phyloP scores from a whole-genome alignment of 495 filamentous ascomycete species.

The Rusavskia elegans region DNA sequence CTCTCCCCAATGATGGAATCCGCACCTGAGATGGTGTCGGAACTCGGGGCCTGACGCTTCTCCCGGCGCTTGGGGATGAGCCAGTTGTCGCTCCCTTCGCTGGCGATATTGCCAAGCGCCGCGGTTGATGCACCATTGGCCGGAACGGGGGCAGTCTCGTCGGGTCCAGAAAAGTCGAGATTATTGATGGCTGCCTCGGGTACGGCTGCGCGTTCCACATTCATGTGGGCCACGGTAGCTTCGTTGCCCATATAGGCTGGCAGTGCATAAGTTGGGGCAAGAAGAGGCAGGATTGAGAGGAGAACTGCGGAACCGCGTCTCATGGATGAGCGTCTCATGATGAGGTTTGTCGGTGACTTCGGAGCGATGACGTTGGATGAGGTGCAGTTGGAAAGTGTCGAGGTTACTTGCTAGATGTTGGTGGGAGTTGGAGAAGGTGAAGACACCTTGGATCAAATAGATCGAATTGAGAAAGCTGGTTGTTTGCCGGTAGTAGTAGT shows the following conservation, averaged over 20 bases:
- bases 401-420: background rate
- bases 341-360: background rate
- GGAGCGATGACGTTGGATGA: background rate
- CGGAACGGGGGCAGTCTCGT: too few relatives aligned
- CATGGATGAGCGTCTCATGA: slow-evolving; percentile 1
- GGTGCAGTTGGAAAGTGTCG: background rate
- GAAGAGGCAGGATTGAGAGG: background rate
- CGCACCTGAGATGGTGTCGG: background rate
- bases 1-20: background rate
- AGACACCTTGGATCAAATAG: background rate
- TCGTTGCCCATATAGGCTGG: background rate
- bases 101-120: background rate
- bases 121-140: too few relatives aligned
- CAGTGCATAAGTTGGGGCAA: background rate
- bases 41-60: too few relatives aligned
- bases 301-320: background rate
- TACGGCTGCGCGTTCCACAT: background rate
- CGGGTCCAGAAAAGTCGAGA: background rate
- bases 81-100: background rate
- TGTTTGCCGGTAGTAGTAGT: background rate
- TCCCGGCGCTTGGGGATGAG: background rate
- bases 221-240: background rate
- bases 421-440: background rate
- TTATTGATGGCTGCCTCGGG: background rate
- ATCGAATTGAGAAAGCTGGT: background rate